Evolutionary conservation across 441 rosid species (phyloP).

Genomic region (Syzygium syzygioides): DNA sequence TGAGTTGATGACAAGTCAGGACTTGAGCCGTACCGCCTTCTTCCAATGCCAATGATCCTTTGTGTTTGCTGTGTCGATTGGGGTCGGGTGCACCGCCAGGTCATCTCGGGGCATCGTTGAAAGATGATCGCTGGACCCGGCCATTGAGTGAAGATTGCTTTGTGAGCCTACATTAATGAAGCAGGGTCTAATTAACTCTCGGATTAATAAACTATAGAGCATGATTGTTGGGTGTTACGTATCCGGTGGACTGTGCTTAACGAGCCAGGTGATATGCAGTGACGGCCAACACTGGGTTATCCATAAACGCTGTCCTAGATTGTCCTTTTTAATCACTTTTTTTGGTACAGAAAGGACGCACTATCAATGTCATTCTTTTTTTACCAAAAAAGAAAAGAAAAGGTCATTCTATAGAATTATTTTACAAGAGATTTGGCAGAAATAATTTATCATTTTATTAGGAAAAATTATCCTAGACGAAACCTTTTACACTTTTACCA

Average conservation of each 20-base stretch:
- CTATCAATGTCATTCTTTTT: not conserved
- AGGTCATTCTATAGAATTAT: not conserved
- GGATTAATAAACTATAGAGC: not conserved
- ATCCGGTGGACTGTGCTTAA: not conserved
- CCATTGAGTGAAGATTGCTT: not conserved
- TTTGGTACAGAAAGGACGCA: not conserved
- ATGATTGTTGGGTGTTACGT: not conserved
- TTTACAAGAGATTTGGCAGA: not conserved
- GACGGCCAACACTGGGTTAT: not conserved
- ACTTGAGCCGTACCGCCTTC: slow-evolving; percentile 50
- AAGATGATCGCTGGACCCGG: not conserved
- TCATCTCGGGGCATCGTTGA: not conserved
- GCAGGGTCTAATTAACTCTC: not conserved
- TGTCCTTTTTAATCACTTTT: not conserved
- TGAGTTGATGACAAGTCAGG: slow-evolving; percentile 57
- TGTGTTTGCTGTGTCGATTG: not conserved
- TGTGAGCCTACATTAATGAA: not conserved
- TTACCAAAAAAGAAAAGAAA: too few relatives aligned
- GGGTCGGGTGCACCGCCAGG: slow-evolving; percentile 20
- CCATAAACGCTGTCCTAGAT: not conserved
- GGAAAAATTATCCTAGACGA: too few relatives aligned
- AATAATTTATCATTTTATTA: not conserved
- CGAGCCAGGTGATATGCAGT: not conserved
- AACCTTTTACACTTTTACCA: too few relatives aligned
- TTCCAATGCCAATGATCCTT: slow-evolving; percentile 31